Conservation (phyloP, 2,329 filamentous ascomycete genomes). For the Ophiostoma piceae region DNA sequence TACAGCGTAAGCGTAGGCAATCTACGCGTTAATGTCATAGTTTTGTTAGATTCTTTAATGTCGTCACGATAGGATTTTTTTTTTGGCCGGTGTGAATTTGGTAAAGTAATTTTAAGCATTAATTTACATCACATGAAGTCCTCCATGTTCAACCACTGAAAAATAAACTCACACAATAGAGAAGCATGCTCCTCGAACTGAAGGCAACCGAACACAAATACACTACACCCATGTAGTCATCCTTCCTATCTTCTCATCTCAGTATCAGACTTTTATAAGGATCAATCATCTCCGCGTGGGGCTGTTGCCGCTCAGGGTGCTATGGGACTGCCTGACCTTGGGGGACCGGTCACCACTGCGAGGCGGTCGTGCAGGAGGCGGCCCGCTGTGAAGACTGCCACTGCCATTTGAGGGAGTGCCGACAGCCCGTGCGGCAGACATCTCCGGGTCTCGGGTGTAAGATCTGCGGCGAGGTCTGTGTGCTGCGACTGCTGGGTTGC, state of each 20-base stretch:
- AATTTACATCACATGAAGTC: background rate
- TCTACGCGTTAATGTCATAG: no score
- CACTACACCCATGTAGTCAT: background rate
- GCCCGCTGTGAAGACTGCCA: background rate
- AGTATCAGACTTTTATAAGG: background rate
- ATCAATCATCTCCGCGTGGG: background rate
- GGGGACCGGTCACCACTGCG: slow-evolving; percentile 14
- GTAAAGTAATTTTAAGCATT: no score
- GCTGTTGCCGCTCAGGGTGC: slow-evolving; percentile 16
- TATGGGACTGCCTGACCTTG: slow-evolving; percentile 17
- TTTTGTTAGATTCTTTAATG: no score
- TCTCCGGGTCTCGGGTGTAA: slow-evolving; percentile 13
- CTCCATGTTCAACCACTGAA: no score
- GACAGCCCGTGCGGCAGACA: background rate
- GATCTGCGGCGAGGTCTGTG: background rate
- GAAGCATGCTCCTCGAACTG: background rate
- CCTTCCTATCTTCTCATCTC: background rate
- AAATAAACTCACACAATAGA: no score
- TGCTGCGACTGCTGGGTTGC: background rate
- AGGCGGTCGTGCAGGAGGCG: background rate
- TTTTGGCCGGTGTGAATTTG: no score
- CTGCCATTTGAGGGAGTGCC: slow-evolving; percentile 7
- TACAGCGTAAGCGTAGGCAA: no score
- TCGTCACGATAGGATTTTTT: no score
- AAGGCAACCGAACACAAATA: background rate